phyloP scores from a whole-genome alignment of 345 rosid species.

The Hirschfeldia incana region DNA sequence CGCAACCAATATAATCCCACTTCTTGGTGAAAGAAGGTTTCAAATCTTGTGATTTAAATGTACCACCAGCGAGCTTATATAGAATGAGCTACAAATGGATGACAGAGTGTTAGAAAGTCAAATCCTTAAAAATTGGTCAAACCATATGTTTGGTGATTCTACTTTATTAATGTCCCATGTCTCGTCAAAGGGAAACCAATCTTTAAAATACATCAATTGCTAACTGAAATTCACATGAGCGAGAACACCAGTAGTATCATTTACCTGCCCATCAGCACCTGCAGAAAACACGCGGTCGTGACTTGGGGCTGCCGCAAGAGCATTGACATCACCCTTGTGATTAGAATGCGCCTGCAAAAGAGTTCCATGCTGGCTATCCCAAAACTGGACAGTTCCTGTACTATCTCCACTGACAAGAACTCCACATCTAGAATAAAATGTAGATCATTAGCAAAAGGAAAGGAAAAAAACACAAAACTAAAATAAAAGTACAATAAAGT shows the following conservation, averaged over 20 bases:
- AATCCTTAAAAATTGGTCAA: background rate
- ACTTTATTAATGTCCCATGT: background rate
- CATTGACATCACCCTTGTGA: slow-evolving; percentile 92
- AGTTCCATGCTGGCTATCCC: slow-evolving; percentile 88
- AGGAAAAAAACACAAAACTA: slow-evolving; percentile 4
- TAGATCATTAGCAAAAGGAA: slow-evolving; percentile 12
- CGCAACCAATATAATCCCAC: slow-evolving; percentile 85
- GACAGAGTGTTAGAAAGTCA: background rate
- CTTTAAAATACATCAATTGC: slow-evolving; percentile 1
- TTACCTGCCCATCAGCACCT: slow-evolving; percentile 96
- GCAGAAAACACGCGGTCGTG: slow-evolving; percentile 88
- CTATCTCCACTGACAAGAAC: slow-evolving; percentile 95
- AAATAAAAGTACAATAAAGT: background rate
- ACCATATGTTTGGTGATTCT: background rate
- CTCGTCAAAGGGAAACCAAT: background rate
- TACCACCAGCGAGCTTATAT: slow-evolving; percentile 65
- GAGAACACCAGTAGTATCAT: slow-evolving; percentile 14
- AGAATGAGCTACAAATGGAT: slow-evolving; percentile 62
- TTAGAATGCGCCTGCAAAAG: slow-evolving; percentile 74
- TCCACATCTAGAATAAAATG: slow-evolving; percentile 58
- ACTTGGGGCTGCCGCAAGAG: slow-evolving; percentile 83
- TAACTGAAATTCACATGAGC: slow-evolving; percentile 4
- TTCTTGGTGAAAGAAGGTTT: slow-evolving; percentile 54
- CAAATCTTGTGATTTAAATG: slow-evolving; percentile 39
- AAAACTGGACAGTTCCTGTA: slow-evolving; percentile 86